Percentiles rank a stretch among this genome's conserved stretches.
These are phyloP conservation scores for Dactylellina leptospora DNA, from an alignment of 2,329 filamentous ascomycete genomes.

Conservation along the genomic window DNA sequence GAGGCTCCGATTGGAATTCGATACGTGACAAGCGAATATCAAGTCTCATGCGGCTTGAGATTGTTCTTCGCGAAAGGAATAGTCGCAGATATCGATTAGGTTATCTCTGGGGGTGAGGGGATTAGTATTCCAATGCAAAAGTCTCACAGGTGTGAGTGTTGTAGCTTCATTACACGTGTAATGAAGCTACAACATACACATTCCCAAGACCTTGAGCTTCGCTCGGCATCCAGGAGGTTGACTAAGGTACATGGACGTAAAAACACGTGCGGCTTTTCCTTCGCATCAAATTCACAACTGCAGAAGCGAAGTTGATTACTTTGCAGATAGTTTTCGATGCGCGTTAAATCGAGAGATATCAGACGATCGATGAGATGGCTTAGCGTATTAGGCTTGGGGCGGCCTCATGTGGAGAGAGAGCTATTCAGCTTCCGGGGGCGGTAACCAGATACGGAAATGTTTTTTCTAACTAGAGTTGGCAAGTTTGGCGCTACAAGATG, in stretches of 20 bases:
- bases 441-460: conserved; percentile 10
- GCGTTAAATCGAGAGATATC: conserved; percentile 18
- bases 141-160: too few relatives aligned
- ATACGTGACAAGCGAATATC: background rate
- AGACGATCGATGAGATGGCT: conserved; percentile 10
- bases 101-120: background rate
- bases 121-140: conserved; percentile 6
- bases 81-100: conserved; percentile 1
- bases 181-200: background rate
- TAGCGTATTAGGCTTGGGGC: too few relatives aligned
- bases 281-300: too few relatives aligned
- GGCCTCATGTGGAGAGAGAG: background rate
- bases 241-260: too few relatives aligned
- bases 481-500: too few relatives aligned
- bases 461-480: too few relatives aligned
- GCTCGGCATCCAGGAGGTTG: too few relatives aligned
- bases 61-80: background rate
- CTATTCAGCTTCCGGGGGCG: conserved; percentile 2
- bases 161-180: background rate
- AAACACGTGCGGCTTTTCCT: too few relatives aligned
- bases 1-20: background rate
- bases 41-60: background rate
- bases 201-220: too few relatives aligned
- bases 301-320: conserved; percentile 20
- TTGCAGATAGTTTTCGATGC: conserved; percentile 14